Evolutionary conservation across 352 stramenopile species (phyloP), one percentile per base, ranked within the genome.

Genomic region (Globisporangium orthogonon): DNA sequence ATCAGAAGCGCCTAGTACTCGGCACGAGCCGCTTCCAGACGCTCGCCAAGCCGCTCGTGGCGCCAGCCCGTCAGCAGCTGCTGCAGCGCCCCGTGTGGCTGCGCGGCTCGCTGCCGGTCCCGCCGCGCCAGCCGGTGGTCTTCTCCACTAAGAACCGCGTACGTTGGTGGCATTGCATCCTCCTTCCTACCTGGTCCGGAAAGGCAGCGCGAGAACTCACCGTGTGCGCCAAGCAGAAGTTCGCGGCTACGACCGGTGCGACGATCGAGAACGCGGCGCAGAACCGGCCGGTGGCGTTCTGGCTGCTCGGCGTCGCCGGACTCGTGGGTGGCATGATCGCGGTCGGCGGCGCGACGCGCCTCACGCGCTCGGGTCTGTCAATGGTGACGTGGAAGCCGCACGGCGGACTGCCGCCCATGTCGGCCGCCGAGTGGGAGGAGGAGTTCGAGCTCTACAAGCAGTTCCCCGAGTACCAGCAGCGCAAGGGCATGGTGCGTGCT

Each of bases 361-460:
- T 99, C 29, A 99, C 97, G 17, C 89, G 97, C 52, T 98, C 92
- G 14, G 97, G 97, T 6, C 74, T 99, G 23, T 98, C 87, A 47
- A 98, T 99, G 93, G 94, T 98, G 57, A 77, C 97, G 39, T 99
- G 97, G 97, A 98, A 97, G 72, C 88, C 94, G 33, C 79, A 98
- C 48, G 97, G 97, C 13, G 86, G 80, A 0, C 64, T 97, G 35
- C 96, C 96, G 47, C 97, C 97, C 9, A 87, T 96, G 41, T 97
- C 76, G 17, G 52, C 78, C 0, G 86, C 83, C 30, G 97, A 98
- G 64, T 99, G 97, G 97, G 56, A 97, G 59, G 70, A 59, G 0
- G 97, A 99, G 76, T 99, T 99, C 61, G 90, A 96, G 31, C 86
- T 96, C 48, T 99, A 99, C 85, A 99, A 99, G 70, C 63, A 94